Conservation (phyloP, 441 rosid genomes). For the Adansonia gregorii region DNA sequence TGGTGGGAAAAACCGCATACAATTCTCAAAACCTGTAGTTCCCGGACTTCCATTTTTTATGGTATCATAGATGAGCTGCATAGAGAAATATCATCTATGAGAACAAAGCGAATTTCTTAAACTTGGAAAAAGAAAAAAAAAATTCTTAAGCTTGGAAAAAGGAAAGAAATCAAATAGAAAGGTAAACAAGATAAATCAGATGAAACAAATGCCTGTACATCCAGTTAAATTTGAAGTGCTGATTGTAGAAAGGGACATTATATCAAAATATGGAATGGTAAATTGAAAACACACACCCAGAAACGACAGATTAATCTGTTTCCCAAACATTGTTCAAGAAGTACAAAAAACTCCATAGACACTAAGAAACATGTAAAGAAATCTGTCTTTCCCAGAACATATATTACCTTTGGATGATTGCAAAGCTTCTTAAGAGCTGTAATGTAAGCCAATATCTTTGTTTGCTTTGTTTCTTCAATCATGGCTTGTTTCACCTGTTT, state of each 20-base stretch:
- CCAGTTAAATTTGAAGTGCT: background rate
- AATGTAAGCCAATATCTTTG: conserved; percentile 93
- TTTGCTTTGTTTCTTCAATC: conserved; percentile 73
- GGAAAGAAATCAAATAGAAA: conserved; percentile 19
- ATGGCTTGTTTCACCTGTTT: conserved; percentile 85
- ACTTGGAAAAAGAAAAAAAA: conserved; percentile 7
- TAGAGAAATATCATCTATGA: conserved; percentile 24
- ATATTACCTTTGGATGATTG: conserved; percentile 94
- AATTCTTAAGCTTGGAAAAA: background rate
- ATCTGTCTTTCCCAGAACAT: background rate
- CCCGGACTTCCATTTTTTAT: conserved; percentile 73
- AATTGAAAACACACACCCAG: background rate
- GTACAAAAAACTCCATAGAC: background rate
- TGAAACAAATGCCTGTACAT: background rate
- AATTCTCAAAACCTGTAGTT: conserved; percentile 88
- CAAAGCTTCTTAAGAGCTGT: conserved; percentile 99
- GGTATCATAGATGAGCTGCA: conserved; percentile 95
- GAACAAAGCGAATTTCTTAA: conserved; percentile 4
- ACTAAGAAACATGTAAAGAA: conserved; percentile 23
- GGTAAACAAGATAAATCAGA: conserved; percentile 5
- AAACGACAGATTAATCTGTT: background rate
- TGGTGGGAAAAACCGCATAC: conserved; percentile 81
- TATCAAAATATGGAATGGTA: background rate
- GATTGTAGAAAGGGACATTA: background rate
- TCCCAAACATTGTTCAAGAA: background rate